These are phyloP conservation scores for Austropuccinia psidii DNA, from an alignment of 1,284 basidiomycete species.

Conservation along the genomic window DNA sequence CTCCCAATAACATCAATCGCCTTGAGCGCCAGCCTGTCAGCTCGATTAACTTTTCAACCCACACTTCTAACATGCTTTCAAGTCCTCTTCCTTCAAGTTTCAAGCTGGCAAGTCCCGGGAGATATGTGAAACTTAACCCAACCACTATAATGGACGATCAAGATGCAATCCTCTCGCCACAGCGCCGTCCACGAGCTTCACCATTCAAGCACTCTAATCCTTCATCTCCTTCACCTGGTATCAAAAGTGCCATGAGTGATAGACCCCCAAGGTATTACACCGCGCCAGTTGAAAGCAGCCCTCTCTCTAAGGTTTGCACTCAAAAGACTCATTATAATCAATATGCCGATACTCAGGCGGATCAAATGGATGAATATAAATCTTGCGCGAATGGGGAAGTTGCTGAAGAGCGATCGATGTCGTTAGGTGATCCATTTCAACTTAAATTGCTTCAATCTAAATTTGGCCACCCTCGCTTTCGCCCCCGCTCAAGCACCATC, in stretches of 20 bases:
- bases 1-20: not conserved
- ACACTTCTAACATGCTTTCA: not conserved
- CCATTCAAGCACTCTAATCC: not conserved
- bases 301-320: not conserved
- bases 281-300: slow-evolving; percentile 21
- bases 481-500: slow-evolving; percentile 31
- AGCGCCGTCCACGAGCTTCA: not conserved
- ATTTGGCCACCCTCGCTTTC: not conserved
- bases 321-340: not conserved
- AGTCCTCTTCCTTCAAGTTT: too few relatives aligned
- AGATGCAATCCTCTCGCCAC: too few relatives aligned
- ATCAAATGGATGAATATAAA: not conserved
- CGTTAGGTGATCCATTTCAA: not conserved
- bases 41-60: not conserved
- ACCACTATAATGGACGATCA: too few relatives aligned
- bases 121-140: too few relatives aligned
- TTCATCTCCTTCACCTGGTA: not conserved
- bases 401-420: slow-evolving; percentile 7
- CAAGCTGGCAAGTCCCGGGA: too few relatives aligned
- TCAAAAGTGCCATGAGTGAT: not conserved
- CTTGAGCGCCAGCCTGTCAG: not conserved
- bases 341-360: not conserved
- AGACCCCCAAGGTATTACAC: slow-evolving; percentile 29
- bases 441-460: not conserved
- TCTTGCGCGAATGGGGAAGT: not conserved